phyloP scores from a whole-genome alignment of 176 grass and related monocot genomes.

The Alloteropsis semialata region DNA sequence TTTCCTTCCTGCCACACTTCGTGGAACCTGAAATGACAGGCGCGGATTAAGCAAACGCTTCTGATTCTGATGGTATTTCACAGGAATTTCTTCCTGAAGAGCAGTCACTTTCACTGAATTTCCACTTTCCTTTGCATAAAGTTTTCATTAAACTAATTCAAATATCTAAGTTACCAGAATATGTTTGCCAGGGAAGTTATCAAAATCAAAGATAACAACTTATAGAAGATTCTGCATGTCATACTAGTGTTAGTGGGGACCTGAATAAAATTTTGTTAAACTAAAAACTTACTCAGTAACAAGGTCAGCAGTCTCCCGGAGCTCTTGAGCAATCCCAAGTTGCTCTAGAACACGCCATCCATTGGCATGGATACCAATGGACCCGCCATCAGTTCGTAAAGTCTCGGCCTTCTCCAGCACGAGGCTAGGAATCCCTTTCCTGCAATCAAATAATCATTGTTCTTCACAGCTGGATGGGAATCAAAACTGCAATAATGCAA shows the following conservation, averaged over 20 bases:
- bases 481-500: neutral
- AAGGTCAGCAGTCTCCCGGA: neutral
- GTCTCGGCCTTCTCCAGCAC: conserved; percentile 44
- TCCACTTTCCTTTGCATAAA: neutral
- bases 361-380: conserved; percentile 36
- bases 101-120: neutral
- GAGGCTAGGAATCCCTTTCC: conserved; percentile 46
- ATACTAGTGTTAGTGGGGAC: neutral
- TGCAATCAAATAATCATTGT: neutral
- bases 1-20: neutral
- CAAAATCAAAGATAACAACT: neutral
- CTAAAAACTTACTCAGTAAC: neutral
- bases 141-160: neutral
- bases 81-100: neutral
- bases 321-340: conserved; percentile 21
- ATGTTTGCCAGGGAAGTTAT: neutral
- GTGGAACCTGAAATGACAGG: conserved; percentile 2
- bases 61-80: neutral
- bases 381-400: conserved; percentile 26
- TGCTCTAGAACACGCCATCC: conserved; percentile 52
- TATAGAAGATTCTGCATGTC: neutral
- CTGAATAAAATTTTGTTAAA: neutral
- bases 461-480: no score
- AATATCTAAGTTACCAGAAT: neutral
- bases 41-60: neutral